Evolutionary conservation across 78 protist genomes (phyloP).

Genomic region (Dictyostelium brefeldianum): DNA sequence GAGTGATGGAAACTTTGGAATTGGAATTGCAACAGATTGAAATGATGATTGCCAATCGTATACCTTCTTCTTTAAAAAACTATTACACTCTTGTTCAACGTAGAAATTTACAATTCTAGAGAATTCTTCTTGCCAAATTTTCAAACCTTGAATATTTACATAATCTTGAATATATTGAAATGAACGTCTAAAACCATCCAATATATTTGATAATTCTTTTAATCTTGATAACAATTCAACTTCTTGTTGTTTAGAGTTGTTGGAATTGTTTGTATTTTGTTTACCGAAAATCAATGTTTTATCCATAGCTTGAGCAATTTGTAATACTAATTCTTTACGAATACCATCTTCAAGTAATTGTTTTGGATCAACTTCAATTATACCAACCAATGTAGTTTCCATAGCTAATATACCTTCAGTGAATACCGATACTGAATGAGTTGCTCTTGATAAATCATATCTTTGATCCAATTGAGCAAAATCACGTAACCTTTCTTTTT

Average conservation of each 20-base stretch:
- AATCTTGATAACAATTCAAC: constrained; percentile 74
- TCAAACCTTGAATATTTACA: constrained; percentile 93
- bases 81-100: constrained; percentile 97
- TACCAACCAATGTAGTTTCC: constrained; percentile 98
- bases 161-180: constrained; percentile 94
- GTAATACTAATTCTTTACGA: constrained; percentile 94
- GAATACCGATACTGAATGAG: constrained; percentile 92
- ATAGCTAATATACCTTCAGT: constrained; percentile 98
- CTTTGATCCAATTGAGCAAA: constrained; percentile 95
- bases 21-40: constrained; percentile 94
- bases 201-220: constrained; percentile 25
- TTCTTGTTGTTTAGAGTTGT: background rate
- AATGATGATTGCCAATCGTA: constrained; percentile 89
- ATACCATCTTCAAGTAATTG: constrained; percentile 97
- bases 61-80: constrained; percentile 91
- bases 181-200: constrained; percentile 91
- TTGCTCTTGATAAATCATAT: constrained; percentile 88
- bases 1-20: constrained; percentile 84
- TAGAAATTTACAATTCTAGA: constrained; percentile 93
- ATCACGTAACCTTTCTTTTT: constrained; percentile 86
- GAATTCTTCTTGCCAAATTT: constrained; percentile 97
- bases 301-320: constrained; percentile 88
- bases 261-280: background rate
- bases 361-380: constrained; percentile 92
- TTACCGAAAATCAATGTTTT: constrained; percentile 61